phyloP scores from a whole-genome alignment of 2,329 filamentous ascomycete species.

The Teratosphaeria destructans region DNA sequence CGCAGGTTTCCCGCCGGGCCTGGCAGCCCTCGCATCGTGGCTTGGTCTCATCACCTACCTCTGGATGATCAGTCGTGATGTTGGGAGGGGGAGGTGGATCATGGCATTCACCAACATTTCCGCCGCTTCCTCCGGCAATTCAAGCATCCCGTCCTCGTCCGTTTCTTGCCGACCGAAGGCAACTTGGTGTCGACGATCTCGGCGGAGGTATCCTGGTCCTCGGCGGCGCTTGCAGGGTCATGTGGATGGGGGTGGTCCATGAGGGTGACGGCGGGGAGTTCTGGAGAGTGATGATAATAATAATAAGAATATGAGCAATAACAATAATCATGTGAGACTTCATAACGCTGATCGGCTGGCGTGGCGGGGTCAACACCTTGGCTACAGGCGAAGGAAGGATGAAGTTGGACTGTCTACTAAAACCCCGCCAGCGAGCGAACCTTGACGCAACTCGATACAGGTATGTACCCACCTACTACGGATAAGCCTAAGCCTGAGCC shows the following conservation, averaged over 20 bases:
- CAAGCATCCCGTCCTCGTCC: conserved; percentile 25
- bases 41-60: conserved; percentile 21
- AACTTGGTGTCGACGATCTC: conserved; percentile 11
- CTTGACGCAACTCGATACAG: too few relatives aligned
- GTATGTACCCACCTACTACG: too few relatives aligned
- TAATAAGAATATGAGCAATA: too few relatives aligned
- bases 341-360: too few relatives aligned
- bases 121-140: conserved; percentile 24
- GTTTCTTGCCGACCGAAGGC: conserved; percentile 17
- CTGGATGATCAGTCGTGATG: not conserved
- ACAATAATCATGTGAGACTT: too few relatives aligned
- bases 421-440: too few relatives aligned
- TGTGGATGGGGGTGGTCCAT: not conserved
- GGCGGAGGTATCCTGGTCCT: not conserved
- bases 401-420: too few relatives aligned
- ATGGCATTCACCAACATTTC: conserved; percentile 16
- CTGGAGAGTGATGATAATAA: not conserved
- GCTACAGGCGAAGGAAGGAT: too few relatives aligned
- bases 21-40: conserved; percentile 23
- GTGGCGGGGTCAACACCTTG: too few relatives aligned
- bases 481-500: too few relatives aligned
- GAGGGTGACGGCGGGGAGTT: not conserved
- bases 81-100: not conserved
- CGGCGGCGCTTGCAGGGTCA: not conserved
- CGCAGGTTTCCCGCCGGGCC: conserved; percentile 19